Conservation (phyloP, 257 asterid species). For the Galeopsis tetrahit region DNA sequence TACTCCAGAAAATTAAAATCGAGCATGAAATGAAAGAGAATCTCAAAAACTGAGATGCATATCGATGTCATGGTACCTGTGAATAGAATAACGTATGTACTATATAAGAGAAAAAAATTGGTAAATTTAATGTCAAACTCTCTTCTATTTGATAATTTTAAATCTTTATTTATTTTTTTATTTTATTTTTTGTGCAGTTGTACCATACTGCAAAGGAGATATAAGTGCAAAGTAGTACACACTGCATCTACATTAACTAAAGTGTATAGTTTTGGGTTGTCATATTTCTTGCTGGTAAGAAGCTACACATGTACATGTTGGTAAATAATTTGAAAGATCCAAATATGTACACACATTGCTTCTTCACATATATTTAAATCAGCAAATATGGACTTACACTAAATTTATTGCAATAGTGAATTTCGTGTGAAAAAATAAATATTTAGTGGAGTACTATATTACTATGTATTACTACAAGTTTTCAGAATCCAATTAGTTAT, state of each 20-base stretch:
- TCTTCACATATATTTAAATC: neutral
- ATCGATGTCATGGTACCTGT: too few relatives aligned
- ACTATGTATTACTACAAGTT: neutral
- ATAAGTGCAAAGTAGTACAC: neutral
- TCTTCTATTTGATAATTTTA: too few relatives aligned
- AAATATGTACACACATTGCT: conserved; percentile 2
- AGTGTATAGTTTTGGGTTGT: conserved; percentile 22
- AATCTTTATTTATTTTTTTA: too few relatives aligned
- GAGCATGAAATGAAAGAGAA: too few relatives aligned
- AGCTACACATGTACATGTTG: neutral
- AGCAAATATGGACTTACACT: neutral
- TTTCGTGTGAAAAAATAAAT: too few relatives aligned
- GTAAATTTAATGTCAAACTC: too few relatives aligned
- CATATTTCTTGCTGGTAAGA: conserved; percentile 16
- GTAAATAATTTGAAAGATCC: conserved; percentile 2
- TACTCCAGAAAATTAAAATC: too few relatives aligned
- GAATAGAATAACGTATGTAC: too few relatives aligned
- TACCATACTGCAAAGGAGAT: conserved; percentile 2
- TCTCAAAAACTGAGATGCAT: too few relatives aligned
- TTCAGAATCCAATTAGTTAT: neutral
- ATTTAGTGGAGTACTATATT: neutral
- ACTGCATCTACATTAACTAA: conserved; percentile 9
- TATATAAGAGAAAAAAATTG: too few relatives aligned
- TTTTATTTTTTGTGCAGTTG: too few relatives aligned
- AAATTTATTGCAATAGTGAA: neutral